phyloP scores from a whole-genome alignment of 495 filamentous ascomycete genomes.

The Letharia lupina region DNA sequence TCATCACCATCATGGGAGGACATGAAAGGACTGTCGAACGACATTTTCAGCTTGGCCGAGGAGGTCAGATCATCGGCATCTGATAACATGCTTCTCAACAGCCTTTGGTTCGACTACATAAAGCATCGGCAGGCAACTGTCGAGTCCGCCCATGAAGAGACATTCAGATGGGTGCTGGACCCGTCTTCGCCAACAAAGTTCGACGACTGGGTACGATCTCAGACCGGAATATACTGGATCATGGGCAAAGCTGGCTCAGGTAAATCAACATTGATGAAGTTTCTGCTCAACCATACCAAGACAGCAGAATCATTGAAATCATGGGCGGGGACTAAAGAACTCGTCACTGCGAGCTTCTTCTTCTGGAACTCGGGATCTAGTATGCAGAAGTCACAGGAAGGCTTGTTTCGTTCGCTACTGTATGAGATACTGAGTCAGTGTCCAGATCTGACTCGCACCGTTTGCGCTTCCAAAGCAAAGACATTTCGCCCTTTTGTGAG shows the following conservation, averaged over 20 bases:
- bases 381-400: slow-evolving; percentile 37
- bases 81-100: neutral
- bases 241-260: slow-evolving; percentile 38
- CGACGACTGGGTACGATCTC: slow-evolving; percentile 28
- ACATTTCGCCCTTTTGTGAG: neutral
- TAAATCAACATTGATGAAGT: slow-evolving; percentile 43
- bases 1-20: neutral
- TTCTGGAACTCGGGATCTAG: slow-evolving; percentile 37
- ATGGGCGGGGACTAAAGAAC: slow-evolving; percentile 30
- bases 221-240: slow-evolving; percentile 32
- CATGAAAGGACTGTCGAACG: neutral
- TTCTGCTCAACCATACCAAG: slow-evolving; percentile 21
- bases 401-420: slow-evolving; percentile 37
- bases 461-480: slow-evolving; percentile 13
- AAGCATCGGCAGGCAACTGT: slow-evolving; percentile 20
- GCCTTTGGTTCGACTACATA: slow-evolving; percentile 25
- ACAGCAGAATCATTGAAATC: slow-evolving; percentile 19
- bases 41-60: slow-evolving; percentile 2
- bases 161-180: slow-evolving; percentile 29
- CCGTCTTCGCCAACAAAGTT: slow-evolving; percentile 6
- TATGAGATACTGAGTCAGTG: slow-evolving; percentile 31
- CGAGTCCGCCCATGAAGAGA: slow-evolving; percentile 22
- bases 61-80: slow-evolving; percentile 21
- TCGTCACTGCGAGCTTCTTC: slow-evolving; percentile 36
- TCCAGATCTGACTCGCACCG: slow-evolving; percentile 29